phyloP scores from a whole-genome alignment of 2,329 filamentous ascomycete species.

The Corynespora cassiicola region DNA sequence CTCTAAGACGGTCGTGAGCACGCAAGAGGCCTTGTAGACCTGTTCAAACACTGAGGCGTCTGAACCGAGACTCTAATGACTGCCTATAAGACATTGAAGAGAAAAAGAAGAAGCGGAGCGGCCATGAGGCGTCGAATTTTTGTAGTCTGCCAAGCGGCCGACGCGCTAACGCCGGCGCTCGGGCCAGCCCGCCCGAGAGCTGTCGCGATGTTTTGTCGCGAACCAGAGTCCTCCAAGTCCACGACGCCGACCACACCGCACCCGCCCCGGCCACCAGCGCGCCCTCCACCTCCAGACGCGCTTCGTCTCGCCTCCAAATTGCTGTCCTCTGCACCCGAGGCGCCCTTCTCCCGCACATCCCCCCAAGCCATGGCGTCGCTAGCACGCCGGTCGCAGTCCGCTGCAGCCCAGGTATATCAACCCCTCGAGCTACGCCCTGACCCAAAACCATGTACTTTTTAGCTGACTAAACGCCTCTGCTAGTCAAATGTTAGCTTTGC shows the following conservation, averaged over 20 bases:
- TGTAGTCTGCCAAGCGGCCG: slow-evolving; percentile 22
- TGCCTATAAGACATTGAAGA: slow-evolving; percentile 78
- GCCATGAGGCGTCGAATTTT: slow-evolving; percentile 18
- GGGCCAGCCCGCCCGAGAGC: slow-evolving; percentile 14
- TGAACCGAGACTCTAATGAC: slow-evolving; percentile 99
- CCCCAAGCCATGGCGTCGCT: slow-evolving; percentile 30
- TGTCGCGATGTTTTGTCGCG: slow-evolving; percentile 35
- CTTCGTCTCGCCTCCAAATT: slow-evolving; percentile 1
- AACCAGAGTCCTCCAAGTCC: no score
- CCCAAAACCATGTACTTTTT: slow-evolving; percentile 1
- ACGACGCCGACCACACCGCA: no score
- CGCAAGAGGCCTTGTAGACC: slow-evolving; percentile 81
- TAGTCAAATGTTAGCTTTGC: slow-evolving; percentile 19
- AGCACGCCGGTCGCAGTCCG: slow-evolving; percentile 32
- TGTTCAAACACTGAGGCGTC: slow-evolving; percentile 93
- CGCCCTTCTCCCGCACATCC: slow-evolving; percentile 4
- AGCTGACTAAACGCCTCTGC: no score
- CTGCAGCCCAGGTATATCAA: slow-evolving; percentile 29
- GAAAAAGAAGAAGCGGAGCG: slow-evolving; percentile 54
- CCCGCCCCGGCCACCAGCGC: neutral
- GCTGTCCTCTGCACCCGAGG: slow-evolving; percentile 3
- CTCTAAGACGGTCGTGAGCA: slow-evolving; percentile 98
- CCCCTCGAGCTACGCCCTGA: slow-evolving; percentile 3
- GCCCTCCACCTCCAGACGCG: slow-evolving; percentile 1
- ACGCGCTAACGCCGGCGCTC: slow-evolving; percentile 21